phyloP scores from a whole-genome alignment of 2,329 filamentous ascomycete genomes.

The Apiospora kogelbergensis region DNA sequence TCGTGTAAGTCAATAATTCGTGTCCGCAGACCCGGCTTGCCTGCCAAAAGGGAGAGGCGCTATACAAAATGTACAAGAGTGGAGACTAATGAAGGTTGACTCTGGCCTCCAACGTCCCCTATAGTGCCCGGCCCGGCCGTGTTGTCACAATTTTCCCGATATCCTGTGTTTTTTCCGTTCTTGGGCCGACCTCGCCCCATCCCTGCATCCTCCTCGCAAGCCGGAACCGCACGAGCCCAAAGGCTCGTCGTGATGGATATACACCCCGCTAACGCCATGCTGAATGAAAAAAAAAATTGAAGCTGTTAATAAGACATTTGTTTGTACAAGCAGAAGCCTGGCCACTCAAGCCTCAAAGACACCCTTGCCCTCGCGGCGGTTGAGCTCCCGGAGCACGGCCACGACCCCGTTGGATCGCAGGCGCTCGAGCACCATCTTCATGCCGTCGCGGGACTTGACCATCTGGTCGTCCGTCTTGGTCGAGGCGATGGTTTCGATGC shows the following conservation, averaged over 20 bases:
- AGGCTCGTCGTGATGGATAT: background rate
- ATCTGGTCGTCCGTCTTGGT: slow-evolving; percentile 76
- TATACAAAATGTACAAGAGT: slow-evolving; percentile 4
- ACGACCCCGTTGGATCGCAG: slow-evolving; percentile 59
- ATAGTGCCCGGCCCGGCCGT: background rate
- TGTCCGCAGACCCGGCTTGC: background rate
- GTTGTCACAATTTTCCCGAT: background rate
- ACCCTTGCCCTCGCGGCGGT: slow-evolving; percentile 43
- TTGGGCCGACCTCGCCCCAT: background rate
- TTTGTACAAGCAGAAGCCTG: background rate
- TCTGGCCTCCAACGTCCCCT: background rate
- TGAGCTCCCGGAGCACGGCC: slow-evolving; percentile 53
- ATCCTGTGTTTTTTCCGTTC: background rate
- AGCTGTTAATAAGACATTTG: background rate
- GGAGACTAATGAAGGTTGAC: slow-evolving; percentile 3
- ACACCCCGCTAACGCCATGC: slow-evolving; percentile 9
- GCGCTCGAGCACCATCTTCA: slow-evolving; percentile 77
- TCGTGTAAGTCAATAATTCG: slow-evolving; percentile 4
- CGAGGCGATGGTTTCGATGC: slow-evolving; percentile 76
- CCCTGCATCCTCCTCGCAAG: background rate
- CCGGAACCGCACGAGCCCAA: background rate
- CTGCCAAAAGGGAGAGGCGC: background rate
- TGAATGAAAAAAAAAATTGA: background rate
- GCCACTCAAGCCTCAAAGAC: slow-evolving; percentile 25
- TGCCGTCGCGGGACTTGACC: slow-evolving; percentile 78